A percentile compares a stretch with the other conserved stretches of the same genome.
Conservation (phyloP, 495 filamentous ascomycete species). For the Aspergillus panamensis region DNA sequence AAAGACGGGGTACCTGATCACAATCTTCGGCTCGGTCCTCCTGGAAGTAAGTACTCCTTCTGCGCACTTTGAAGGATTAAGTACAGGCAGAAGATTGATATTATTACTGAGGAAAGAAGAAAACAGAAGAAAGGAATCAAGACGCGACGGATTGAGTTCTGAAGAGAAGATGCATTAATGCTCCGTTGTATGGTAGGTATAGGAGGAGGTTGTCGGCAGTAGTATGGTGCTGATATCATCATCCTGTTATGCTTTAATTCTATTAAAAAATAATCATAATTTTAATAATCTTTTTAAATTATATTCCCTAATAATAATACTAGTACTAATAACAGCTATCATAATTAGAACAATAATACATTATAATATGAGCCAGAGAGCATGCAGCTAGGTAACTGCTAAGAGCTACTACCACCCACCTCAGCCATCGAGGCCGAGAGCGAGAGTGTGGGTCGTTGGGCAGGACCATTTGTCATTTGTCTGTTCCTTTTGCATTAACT, state of each 20-base stretch:
- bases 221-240: neutral
- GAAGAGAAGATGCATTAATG: neutral
- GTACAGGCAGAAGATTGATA: neutral
- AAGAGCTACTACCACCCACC: constrained; percentile 9
- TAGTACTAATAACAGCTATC: neutral
- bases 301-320: neutral
- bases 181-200: constrained; percentile 3
- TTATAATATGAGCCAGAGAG: constrained; percentile 9
- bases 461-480: constrained; percentile 5
- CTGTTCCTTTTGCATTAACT: constrained; percentile 9
- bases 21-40: neutral
- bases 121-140: neutral
- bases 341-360: constrained; percentile 8
- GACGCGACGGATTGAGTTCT: neutral
- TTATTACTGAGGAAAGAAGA: neutral
- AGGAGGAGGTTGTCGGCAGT: neutral
- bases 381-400: constrained; percentile 16
- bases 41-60: no score
- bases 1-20: constrained; percentile 5
- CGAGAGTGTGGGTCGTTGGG: constrained; percentile 8
- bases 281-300: constrained; percentile 6
- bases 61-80: neutral
- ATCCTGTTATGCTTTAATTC: neutral
- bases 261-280: constrained; percentile 4
- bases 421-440: neutral